Evolutionary conservation across 768 basidiomycete species (phyloP).

Genomic region (Kwoniella shandongensis): DNA sequence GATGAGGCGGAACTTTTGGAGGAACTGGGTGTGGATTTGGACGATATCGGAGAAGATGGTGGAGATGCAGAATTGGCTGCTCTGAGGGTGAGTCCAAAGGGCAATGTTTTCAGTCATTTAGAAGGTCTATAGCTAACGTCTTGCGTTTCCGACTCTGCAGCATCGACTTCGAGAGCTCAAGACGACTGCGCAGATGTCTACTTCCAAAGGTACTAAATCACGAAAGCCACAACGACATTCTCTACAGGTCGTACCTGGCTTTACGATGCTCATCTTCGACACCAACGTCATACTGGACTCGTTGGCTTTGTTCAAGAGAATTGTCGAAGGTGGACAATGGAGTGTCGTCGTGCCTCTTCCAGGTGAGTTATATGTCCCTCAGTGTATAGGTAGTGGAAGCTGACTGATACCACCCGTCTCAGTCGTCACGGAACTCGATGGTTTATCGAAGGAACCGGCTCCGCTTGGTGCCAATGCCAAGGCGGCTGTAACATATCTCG

Average conservation of each 20-base stretch:
- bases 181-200: not conserved
- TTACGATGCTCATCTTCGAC: slow-evolving; percentile 86
- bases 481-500: slow-evolving; percentile 72
- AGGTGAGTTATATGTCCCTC: slow-evolving; percentile 27
- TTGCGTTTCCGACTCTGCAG: not conserved
- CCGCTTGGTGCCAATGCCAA: slow-evolving; percentile 73
- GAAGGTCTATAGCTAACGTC: slow-evolving; percentile 1
- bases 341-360: slow-evolving; percentile 88
- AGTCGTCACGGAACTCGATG: slow-evolving; percentile 95
- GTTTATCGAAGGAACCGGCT: slow-evolving; percentile 65
- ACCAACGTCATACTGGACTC: slow-evolving; percentile 92
- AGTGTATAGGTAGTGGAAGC: not conserved
- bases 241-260: slow-evolving; percentile 67
- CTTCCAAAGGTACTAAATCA: not conserved
- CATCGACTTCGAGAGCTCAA: slow-evolving; percentile 16
- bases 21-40: slow-evolving; percentile 67
- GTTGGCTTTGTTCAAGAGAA: slow-evolving; percentile 66
- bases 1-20: slow-evolving; percentile 68
- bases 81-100: slow-evolving; percentile 18
- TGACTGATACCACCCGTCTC: not conserved
- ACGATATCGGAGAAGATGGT: slow-evolving; percentile 56
- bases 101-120: too few species aligned
- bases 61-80: slow-evolving; percentile 37
- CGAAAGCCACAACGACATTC: slow-evolving; percentile 19
- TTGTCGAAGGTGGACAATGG: slow-evolving; percentile 80